phyloP scores from a whole-genome alignment of 2,329 filamentous ascomycete genomes.

The Fusarium concolor region DNA sequence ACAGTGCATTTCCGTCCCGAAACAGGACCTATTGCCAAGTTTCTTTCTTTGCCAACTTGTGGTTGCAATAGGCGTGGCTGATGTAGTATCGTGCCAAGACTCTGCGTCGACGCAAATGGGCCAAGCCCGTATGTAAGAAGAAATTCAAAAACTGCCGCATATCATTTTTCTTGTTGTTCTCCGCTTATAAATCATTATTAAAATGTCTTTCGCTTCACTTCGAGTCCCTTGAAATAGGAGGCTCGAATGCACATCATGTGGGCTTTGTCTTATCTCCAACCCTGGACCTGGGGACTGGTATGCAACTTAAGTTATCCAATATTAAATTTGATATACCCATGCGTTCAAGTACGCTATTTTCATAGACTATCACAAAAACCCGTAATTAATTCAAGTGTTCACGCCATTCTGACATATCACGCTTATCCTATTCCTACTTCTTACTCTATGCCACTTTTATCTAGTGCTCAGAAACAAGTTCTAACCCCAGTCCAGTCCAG shows the following conservation, averaged over 20 bases:
- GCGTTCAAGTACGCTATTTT: constrained; percentile 1
- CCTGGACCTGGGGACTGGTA: neutral
- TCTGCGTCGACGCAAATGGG: neutral
- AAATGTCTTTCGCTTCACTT: neutral
- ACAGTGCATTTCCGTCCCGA: neutral
- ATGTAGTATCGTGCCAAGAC: constrained; percentile 19
- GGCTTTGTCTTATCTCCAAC: neutral
- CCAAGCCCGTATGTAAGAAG: neutral
- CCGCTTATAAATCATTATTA: neutral
- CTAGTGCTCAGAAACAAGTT: constrained; percentile 9
- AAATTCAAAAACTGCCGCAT: neutral
- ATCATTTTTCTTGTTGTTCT: constrained; percentile 3
- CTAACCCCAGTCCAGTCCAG: neutral
- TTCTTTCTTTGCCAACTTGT: neutral
- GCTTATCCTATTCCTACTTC: constrained; percentile 6
- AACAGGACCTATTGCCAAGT: neutral
- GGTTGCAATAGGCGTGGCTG: neutral
- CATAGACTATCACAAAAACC: neutral
- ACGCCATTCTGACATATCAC: constrained; percentile 8
- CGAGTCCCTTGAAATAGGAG: neutral
- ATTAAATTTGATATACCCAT: neutral
- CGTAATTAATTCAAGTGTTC: neutral
- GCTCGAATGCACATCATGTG: constrained; percentile 14
- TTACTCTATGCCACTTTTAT: neutral
- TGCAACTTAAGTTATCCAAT: neutral